Conservation (phyloP, 164 flowering plant species). For the Stephania japonica region DNA sequence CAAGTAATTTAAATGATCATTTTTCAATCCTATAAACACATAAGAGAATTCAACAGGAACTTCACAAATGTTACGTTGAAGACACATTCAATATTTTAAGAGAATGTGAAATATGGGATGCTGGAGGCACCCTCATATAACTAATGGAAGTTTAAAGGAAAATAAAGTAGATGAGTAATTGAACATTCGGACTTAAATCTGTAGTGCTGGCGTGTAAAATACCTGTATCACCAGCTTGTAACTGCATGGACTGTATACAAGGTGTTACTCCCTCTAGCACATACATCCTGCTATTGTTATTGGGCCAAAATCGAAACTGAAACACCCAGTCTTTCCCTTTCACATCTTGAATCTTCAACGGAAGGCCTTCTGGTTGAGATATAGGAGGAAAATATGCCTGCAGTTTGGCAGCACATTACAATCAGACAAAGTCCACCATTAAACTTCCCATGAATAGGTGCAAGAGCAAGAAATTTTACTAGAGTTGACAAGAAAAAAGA, state of each 20-base stretch:
- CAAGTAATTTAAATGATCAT: no score
- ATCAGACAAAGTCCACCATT: background rate
- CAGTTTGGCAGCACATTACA: constrained; percentile 21
- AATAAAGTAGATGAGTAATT: background rate
- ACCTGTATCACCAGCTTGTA: constrained; percentile 98
- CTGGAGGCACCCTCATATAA: background rate
- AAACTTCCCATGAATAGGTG: background rate
- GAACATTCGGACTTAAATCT: background rate
- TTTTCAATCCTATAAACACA: no score
- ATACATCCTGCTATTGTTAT: constrained; percentile 98
- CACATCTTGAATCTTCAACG: constrained; percentile 79
- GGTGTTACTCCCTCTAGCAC: constrained; percentile 99
- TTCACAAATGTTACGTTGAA: no score
- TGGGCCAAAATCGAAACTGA: constrained; percentile 99
- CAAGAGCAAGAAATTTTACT: background rate
- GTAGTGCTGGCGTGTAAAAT: constrained; percentile 12
- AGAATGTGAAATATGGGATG: no score
- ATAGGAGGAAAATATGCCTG: constrained; percentile 97
- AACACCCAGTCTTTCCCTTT: constrained; percentile 97
- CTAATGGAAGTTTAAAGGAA: background rate
- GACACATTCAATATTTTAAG: no score
- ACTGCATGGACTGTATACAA: constrained; percentile 95
- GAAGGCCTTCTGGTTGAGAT: constrained; percentile 89
- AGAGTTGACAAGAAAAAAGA: background rate
- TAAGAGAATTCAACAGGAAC: no score